phyloP scores from a whole-genome alignment of 1,139 yeast species.

The Yamadazyma atmosphaerica region DNA sequence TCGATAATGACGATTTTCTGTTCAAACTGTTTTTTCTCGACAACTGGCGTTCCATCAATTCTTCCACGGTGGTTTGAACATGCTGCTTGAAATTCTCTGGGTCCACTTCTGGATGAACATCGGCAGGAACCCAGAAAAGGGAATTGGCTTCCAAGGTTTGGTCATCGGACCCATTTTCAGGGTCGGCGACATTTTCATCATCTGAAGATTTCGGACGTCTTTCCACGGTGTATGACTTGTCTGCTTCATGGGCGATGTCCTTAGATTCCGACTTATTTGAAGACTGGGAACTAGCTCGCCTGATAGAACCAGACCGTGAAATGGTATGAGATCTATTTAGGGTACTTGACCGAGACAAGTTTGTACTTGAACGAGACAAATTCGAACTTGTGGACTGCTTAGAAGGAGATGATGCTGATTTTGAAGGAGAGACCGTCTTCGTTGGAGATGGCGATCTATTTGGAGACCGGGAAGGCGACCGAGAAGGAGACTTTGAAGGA shows the following conservation, averaged over 20 bases:
- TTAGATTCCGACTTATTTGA: no score
- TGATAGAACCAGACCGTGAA: no score
- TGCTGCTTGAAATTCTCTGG: slow-evolving; percentile 88
- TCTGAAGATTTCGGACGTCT: no score
- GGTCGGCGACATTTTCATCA: no score
- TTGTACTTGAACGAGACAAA: slow-evolving; percentile 1
- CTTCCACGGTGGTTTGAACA: slow-evolving; percentile 78
- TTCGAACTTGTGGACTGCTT: slow-evolving; percentile 6
- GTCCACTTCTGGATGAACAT: slow-evolving; percentile 87
- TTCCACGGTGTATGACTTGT: no score
- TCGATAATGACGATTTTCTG: slow-evolving; percentile 33
- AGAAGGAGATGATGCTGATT: slow-evolving; percentile 4
- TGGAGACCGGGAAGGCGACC: slow-evolving; percentile 1
- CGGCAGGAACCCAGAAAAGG: slow-evolving; percentile 92
- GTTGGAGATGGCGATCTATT: slow-evolving; percentile 8
- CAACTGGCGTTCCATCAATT: slow-evolving; percentile 53
- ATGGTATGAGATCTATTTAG: background rate
- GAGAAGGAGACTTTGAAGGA: no score
- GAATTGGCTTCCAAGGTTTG: slow-evolving; percentile 7
- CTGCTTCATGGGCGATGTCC: no score
- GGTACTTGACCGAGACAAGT: background rate
- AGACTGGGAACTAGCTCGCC: no score
- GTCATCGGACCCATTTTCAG: no score
- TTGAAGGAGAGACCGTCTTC: background rate
- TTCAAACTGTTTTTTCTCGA: slow-evolving; percentile 26